A percentile compares a stretch with the other conserved stretches of the same genome.
Evolutionary conservation across 139 green algal species (phyloP).

Genomic region (Chlorella vulgaris): DNA sequence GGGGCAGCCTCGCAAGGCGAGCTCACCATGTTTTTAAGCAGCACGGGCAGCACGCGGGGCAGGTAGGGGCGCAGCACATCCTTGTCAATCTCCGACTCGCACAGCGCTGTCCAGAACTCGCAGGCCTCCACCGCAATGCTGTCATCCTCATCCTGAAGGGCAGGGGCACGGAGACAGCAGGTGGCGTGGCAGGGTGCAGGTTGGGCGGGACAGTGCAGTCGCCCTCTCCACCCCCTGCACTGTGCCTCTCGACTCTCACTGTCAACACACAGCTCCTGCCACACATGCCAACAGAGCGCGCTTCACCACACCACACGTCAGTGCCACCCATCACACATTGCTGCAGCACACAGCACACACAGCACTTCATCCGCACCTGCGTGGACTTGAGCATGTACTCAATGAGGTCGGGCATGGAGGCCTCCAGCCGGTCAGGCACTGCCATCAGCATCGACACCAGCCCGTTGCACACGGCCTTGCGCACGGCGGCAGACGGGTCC

Average conservation of each 20-base stretch:
- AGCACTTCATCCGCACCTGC: slow-evolving; percentile 48
- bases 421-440: slow-evolving; percentile 75
- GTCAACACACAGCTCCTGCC: too few relatives aligned
- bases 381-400: slow-evolving; percentile 95
- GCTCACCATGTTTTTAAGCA: slow-evolving; percentile 96
- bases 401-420: slow-evolving; percentile 84
- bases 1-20: too few relatives aligned
- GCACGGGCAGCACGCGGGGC: slow-evolving; percentile 83
- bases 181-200: neutral
- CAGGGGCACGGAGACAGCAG: neutral
- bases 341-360: too few relatives aligned
- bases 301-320: too few relatives aligned
- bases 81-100: slow-evolving; percentile 69
- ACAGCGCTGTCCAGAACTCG: slow-evolving; percentile 94
- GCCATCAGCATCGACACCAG: slow-evolving; percentile 80
- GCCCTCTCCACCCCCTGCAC: too few relatives aligned
- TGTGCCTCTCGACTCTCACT: too few relatives aligned
- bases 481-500: slow-evolving; percentile 72
- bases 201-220: too few relatives aligned
- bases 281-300: too few relatives aligned
- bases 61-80: slow-evolving; percentile 79
- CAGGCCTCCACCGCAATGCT: slow-evolving; percentile 91
- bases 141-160: slow-evolving; percentile 66
- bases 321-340: too few relatives aligned
- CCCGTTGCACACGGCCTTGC: slow-evolving; percentile 84